These are phyloP conservation scores for Trichaptum fuscoviolaceum DNA, from an alignment of 768 basidiomycete genomes.

Conservation along the genomic window DNA sequence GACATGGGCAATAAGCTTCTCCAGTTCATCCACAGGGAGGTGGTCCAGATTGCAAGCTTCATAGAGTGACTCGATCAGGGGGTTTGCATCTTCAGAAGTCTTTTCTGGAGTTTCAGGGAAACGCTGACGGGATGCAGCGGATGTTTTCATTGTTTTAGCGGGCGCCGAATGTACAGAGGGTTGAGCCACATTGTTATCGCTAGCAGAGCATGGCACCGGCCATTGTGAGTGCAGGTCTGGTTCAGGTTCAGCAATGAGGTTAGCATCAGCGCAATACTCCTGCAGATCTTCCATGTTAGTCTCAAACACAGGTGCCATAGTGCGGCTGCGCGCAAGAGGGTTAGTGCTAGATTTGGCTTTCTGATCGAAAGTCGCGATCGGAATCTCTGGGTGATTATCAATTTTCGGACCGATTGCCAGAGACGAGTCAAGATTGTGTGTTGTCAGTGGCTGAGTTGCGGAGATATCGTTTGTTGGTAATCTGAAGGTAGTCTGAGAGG, in stretches of 20 bases:
- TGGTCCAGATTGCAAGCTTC: slow-evolving; percentile 48
- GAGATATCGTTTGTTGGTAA: background rate
- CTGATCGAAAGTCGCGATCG: background rate
- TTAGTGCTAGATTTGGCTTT: background rate
- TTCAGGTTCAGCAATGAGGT: background rate
- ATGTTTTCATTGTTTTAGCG: background rate
- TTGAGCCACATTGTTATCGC: slow-evolving; percentile 22
- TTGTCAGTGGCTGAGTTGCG: background rate
- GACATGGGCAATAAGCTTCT: slow-evolving; percentile 52
- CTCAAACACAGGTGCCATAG: background rate
- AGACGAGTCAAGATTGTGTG: background rate
- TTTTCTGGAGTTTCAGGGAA: slow-evolving; percentile 8
- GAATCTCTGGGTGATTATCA: background rate
- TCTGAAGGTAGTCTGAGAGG: background rate
- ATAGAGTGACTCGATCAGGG: slow-evolving; percentile 35
- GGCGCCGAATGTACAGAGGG: slow-evolving; percentile 22
- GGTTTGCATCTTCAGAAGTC: slow-evolving; percentile 12
- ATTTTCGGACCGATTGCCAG: background rate
- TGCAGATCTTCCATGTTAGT: background rate
- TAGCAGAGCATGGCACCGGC: background rate
- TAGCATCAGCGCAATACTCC: background rate
- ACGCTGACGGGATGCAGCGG: background rate
- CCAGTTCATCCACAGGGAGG: slow-evolving; percentile 46
- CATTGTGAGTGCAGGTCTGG: background rate
- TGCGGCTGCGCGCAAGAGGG: background rate